Base-by-base conservation (phyloP, 1,284 basidiomycete genomes). In the Erythrobasidium hasegawianum region DNA sequence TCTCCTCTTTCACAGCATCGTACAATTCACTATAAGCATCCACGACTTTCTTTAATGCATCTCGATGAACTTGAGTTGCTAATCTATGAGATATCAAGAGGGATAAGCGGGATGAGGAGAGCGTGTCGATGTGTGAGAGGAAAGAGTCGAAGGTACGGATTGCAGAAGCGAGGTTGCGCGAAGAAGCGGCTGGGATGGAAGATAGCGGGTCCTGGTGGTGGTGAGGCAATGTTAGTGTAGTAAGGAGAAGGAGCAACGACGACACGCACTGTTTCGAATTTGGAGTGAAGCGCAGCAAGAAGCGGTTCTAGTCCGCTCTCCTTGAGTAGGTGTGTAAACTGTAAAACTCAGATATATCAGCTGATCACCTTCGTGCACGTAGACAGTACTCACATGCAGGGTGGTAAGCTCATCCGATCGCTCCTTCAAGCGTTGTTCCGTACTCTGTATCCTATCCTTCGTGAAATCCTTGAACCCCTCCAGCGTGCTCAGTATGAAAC, bases 301-400 rank as follows among this genome's bases (percentile, higher is more conserved):
- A 87, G 81, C 13, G 85, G 81, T n/a, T 81, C 79, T 1, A 96
- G 81, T 1, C 89, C 89, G 33, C 87, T 85, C 64, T 90, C 87
- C 39, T 79, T 80, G 67, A 94, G 82, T 38, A 93, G 81, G 62
- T 84, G 83, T 55, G 81, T 80, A 71, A 86, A 89, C 90, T 95
- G 76, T 20, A n/a, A 57, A 41, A 7, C 27, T n/a, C 24, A 45
- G 40, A 26, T 16, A n/a, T 22, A 18, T 1, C 14, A 29, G 22
- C 8, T 18, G 16, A n/a, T n/a, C n/a, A n/a, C n/a, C n/a, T n/a
- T n/a, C n/a, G n/a, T n/a, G n/a, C n/a, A n/a, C n/a, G n/a, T n/a
- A n/a, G n/a, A n/a, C n/a, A n/a, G 47, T 26, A 81, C 88, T 72
- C 74, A 92, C 90, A 77, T 95, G 92, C 73, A 92, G 86, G 56